Base-by-base conservation (phyloP, 371 early-diverging fungal genomes). In the Gilbertella persicaria region DNA sequence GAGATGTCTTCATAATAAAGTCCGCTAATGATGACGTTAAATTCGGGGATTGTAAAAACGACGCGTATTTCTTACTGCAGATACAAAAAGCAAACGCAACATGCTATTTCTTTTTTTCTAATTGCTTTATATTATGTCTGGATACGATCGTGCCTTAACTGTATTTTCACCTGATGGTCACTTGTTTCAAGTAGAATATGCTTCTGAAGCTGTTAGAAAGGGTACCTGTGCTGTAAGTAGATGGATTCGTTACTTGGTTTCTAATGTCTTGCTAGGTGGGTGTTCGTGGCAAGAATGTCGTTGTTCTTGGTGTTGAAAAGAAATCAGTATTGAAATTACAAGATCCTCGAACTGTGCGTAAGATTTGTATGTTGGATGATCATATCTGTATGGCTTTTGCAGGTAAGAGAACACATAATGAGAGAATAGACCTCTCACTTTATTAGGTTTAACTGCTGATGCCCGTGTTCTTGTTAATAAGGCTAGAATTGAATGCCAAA, bases 121-220 rank as follows among this genome's bases (percentile, higher is more conserved):
- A n/a, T n/a, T n/a, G n/a, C n/a, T n/a, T n/a, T 39, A 33, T 20
- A 52, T 8, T 16, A 78, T 78, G 78, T 74, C 75, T 55, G 81
- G 89, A 59, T 92, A 92, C 83, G 93, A 92, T 81, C 87, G 91
- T 60, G 97, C 98, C 45, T 85, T 99, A 58, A 99, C 99, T 42
- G 94, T 99, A 56, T 99, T 99, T 74, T 98, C 99, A 28, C 99
- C 99, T 39, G 99, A 99, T 75, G 99, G 99, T 47, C 97, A 99
- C 75, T 81, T 99, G 54, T 98, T 99, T 76, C 99, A 99, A 86
- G 99, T 99, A 53, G 99, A 99, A 82, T 99, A 99, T 75, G 99
- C 99, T 43, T 91, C 97, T 56, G 98, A 99, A 66, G 99, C 99
- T 33, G 96, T 98, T 45, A 84, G 96, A 64, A 98, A 96, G 73